A percentile compares a stretch with the other conserved stretches of the same genome.
Evolutionary conservation across 2,329 filamentous ascomycete species (phyloP).

Genomic region (Nemania diffusa): DNA sequence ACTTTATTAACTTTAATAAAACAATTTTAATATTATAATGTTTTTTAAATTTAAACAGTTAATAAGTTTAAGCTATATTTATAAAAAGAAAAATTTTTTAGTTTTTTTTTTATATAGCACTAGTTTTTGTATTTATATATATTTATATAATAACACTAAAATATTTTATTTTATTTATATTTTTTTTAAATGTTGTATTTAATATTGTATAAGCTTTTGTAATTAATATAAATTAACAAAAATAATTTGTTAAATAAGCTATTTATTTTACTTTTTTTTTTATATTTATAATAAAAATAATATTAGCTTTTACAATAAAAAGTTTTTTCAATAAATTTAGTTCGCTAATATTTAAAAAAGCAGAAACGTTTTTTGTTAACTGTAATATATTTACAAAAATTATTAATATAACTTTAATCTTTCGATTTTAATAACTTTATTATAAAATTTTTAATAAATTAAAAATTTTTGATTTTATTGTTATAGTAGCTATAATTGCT

Average conservation of each 20-base stretch:
- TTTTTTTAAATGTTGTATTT: background rate
- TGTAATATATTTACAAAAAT: background rate
- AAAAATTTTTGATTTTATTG: background rate
- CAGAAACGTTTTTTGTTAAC: background rate
- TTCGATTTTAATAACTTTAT: background rate
- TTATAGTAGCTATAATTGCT: background rate
- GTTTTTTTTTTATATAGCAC: slow-evolving; percentile 24
- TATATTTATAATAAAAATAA: background rate
- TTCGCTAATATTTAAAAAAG: background rate
- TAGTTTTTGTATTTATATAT: background rate
- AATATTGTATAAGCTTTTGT: background rate
- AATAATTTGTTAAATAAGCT: background rate
- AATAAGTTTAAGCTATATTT: slow-evolving; percentile 14
- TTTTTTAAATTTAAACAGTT: no score
- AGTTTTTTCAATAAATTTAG: background rate
- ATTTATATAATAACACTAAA: no score
- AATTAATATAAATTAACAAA: background rate
- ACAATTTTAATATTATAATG: no score
- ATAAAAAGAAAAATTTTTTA: slow-evolving; percentile 25
- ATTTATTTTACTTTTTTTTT: background rate
- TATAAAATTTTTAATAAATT: background rate
- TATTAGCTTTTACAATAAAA: background rate
- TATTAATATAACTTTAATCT: background rate
- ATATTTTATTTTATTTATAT: no score
- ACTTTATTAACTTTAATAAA: no score